phyloP scores from a whole-genome alignment of 768 basidiomycete species.

The Boletus subcaerulescens region DNA sequence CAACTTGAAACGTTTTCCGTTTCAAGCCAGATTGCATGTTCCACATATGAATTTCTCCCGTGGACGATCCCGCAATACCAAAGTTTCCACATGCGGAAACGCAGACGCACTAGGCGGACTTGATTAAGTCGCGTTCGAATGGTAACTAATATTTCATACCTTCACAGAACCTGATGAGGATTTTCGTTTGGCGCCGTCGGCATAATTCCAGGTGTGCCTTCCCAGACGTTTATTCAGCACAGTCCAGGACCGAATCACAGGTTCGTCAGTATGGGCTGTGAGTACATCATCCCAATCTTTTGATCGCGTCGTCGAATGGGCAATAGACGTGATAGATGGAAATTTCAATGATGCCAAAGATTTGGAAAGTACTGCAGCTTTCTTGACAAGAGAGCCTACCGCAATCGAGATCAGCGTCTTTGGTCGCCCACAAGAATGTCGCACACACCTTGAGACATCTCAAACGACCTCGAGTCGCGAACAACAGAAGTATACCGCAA shows the following conservation, averaged over 20 bases:
- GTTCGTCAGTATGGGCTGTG: slow-evolving; percentile 84
- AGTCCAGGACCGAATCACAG: slow-evolving; percentile 83
- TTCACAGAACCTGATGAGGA: slow-evolving; percentile 61
- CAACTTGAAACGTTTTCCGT: slow-evolving; percentile 73
- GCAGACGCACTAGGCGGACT: slow-evolving; percentile 60
- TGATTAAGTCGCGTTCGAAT: background rate
- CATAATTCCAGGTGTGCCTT: slow-evolving; percentile 64
- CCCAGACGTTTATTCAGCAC: slow-evolving; percentile 81
- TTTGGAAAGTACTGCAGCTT: slow-evolving; percentile 73
- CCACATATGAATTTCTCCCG: slow-evolving; percentile 83
- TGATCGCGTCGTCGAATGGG: slow-evolving; percentile 73
- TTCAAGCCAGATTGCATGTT: slow-evolving; percentile 95
- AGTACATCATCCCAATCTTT: slow-evolving; percentile 99
- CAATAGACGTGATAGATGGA: slow-evolving; percentile 71
- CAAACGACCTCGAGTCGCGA: slow-evolving; percentile 90
- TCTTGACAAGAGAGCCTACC: slow-evolving; percentile 80
- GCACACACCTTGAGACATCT: slow-evolving; percentile 81
- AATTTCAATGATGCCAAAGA: slow-evolving; percentile 82
- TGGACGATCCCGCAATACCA: slow-evolving; percentile 79
- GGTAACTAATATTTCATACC: slow-evolving; percentile 39
- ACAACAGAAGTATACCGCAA: slow-evolving; percentile 90
- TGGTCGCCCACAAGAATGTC: background rate
- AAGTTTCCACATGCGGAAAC: slow-evolving; percentile 97
- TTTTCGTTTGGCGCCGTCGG: slow-evolving; percentile 48
- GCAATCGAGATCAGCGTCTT: slow-evolving; percentile 1